phyloP scores from a whole-genome alignment of 2,329 filamentous ascomycete genomes.

The Escovopsis weberi region DNA sequence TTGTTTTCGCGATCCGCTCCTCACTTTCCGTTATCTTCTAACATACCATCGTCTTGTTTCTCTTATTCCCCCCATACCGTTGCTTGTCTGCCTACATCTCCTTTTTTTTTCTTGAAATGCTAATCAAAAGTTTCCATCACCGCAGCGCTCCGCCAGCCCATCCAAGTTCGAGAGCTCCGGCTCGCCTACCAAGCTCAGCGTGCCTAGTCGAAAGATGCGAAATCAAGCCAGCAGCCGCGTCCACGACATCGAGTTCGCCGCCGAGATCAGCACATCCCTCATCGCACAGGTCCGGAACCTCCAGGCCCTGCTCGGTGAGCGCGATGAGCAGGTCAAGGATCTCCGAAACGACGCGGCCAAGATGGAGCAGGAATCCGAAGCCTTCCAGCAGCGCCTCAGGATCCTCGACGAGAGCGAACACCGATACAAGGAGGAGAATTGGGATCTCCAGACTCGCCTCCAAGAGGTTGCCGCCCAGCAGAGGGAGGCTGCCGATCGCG shows the following conservation, averaged over 20 bases:
- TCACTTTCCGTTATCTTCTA: too few species aligned
- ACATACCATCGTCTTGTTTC: too few species aligned
- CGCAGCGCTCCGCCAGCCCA: constrained; percentile 54
- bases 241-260: constrained; percentile 96
- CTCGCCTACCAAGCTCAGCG: constrained; percentile 78
- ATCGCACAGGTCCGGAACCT: constrained; percentile 88
- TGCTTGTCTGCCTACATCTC: not conserved
- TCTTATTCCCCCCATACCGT: not conserved
- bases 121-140: not conserved
- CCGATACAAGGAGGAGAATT: constrained; percentile 96
- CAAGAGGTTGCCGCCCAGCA: constrained; percentile 65
- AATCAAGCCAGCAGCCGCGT: constrained; percentile 81
- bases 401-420: constrained; percentile 86
- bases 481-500: constrained; percentile 65
- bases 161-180: constrained; percentile 70
- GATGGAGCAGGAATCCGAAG: constrained; percentile 70
- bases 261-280: constrained; percentile 89
- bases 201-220: constrained; percentile 74
- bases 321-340: constrained; percentile 71
- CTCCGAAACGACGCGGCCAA: constrained; percentile 60
- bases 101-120: not conserved
- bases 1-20: too few species aligned
- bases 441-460: constrained; percentile 85
- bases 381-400: constrained; percentile 64
- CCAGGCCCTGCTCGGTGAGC: constrained; percentile 70